Percentiles rank a stretch among this genome's conserved stretches.
These are phyloP conservation scores for Phyllosticta ampelicida DNA, from an alignment of 2,329 filamentous ascomycete genomes.

Conservation along the genomic window DNA sequence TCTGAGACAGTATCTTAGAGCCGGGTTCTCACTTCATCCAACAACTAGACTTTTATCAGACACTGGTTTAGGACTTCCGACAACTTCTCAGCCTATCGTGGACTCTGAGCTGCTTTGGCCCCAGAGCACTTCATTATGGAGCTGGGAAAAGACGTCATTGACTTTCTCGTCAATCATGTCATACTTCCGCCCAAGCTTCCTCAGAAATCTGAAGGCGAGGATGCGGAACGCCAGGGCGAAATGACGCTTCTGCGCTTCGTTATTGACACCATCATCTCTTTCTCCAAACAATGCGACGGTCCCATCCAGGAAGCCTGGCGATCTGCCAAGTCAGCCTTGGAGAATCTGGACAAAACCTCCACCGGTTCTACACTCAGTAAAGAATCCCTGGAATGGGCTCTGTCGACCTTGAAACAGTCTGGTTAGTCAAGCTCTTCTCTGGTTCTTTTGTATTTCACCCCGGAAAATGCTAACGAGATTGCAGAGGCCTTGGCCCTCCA, in stretches of 20 bases:
- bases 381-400: too few relatives aligned
- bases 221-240: neutral
- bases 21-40: too few relatives aligned
- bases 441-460: neutral
- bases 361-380: neutral
- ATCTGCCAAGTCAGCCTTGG: neutral
- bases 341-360: too few relatives aligned
- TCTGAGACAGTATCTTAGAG: too few relatives aligned
- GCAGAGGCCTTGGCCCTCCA: slow-evolving; percentile 19
- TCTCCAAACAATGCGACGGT: neutral
- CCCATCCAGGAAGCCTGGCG: neutral
- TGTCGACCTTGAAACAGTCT: too few relatives aligned
- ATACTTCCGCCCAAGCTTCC: slow-evolving; percentile 41
- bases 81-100: neutral
- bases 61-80: too few relatives aligned
- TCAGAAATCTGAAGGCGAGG: slow-evolving; percentile 21
- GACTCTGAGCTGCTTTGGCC: neutral
- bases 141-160: neutral
- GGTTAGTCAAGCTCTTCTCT: too few relatives aligned
- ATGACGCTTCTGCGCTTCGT: neutral
- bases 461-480: neutral
- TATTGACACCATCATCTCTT: neutral
- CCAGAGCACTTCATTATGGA: neutral
- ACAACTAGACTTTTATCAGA: too few relatives aligned
- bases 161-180: slow-evolving; percentile 36